Base-by-base conservation (phyloP, 805 yeast genomes). In the Isabelozyma heimii region DNA sequence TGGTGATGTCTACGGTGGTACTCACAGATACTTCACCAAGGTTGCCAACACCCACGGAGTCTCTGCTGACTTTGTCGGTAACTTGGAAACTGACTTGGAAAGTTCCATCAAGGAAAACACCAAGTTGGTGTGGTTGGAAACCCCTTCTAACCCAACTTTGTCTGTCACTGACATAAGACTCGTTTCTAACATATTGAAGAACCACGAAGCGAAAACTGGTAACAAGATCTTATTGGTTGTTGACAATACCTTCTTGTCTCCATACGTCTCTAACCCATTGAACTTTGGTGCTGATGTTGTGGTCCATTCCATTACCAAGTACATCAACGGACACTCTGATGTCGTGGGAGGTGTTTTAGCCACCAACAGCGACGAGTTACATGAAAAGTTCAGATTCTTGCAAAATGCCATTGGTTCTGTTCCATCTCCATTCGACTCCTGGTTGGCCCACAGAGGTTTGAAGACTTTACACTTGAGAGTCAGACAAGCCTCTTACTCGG, bases 371-470 rank as follows among this genome's bases (percentile, higher is more conserved):
- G 83, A 79, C 48, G 75, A 63, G 45, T 70, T 87, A 59, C 82
- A 82, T 70, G 83, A 83, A 58, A 75, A 76, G 61, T 77, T 84
- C 69, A 77, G 87, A 52, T 89, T 87, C 75, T 77, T 89, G 68
- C 96, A 89, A 70, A 89, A 89, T 61, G 95, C 96, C 55, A 76
- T 87, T 60, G 97, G 96, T 53, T 90, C 95, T 26, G 81, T 89
- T 54, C 95, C 96, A 55, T 87, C 95, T 16, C 89, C 96, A 47
- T 90, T 89, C 66, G 96, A 90, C 72, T 80, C 90, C 40, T 89
- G 96, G 96, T 83, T 89, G 67, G 91, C 95, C 48, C 96, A 89
- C 77, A 81, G 97, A 67, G 96, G 96, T 63, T 77, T 89, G 63
- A 89, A 87, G 79, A 89, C 96, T 40, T 76, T 89, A 63, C 94